phyloP scores from a whole-genome alignment of 2,329 filamentous ascomycete species.

The Macrophomina phaseolina region DNA sequence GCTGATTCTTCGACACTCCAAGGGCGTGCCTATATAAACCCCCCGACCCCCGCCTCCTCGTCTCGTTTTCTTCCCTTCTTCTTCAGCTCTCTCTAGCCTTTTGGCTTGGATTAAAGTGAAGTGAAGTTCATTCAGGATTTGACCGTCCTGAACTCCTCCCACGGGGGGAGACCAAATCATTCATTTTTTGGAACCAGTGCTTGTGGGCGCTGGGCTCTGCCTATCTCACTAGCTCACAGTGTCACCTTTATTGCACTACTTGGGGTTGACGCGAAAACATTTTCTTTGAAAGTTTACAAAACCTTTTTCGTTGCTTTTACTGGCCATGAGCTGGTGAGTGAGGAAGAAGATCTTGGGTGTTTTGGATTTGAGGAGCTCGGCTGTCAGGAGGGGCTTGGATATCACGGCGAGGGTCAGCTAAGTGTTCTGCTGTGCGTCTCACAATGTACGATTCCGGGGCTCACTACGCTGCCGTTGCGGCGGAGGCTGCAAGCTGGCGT shows the following conservation, averaged over 20 bases:
- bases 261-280: not conserved
- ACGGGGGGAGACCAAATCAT: not conserved
- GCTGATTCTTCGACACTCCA: too few species aligned
- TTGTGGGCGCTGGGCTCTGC: not conserved
- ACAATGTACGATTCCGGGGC: too few species aligned
- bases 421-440: too few species aligned
- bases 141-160: not conserved
- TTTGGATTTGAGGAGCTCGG: too few species aligned
- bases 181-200: not conserved
- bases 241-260: slow-evolving; percentile 12
- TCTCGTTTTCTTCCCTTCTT: not conserved
- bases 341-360: not conserved
- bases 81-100: slow-evolving; percentile 17
- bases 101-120: slow-evolving; percentile 18
- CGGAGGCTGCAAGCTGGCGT: too few species aligned
- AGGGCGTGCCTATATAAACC: not conserved
- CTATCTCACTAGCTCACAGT: not conserved
- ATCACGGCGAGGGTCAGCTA: too few species aligned
- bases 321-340: not conserved
- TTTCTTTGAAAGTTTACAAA: not conserved
- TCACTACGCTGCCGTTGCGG: too few species aligned
- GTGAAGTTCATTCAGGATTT: slow-evolving; percentile 2
- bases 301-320: not conserved
- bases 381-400: too few species aligned
- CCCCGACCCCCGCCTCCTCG: not conserved